phyloP scores from a whole-genome alignment of 164 flowering plant genomes.

The Chloranthus sessilifolius region DNA sequence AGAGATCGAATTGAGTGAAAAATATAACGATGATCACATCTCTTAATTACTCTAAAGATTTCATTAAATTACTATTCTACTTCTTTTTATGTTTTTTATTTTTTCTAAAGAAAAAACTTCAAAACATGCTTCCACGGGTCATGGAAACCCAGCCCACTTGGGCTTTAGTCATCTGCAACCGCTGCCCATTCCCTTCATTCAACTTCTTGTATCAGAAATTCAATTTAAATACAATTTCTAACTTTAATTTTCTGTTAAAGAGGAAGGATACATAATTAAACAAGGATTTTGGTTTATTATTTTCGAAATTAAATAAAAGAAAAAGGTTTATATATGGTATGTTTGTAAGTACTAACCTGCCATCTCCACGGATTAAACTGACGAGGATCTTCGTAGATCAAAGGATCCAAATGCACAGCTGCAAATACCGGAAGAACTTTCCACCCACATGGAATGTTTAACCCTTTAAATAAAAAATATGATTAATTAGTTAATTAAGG shows the following conservation, averaged over 20 bases:
- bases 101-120: too few relatives aligned
- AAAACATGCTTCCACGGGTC: conserved; percentile 50
- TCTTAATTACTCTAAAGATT: too few relatives aligned
- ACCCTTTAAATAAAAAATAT: conserved; percentile 36
- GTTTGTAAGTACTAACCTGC: conserved; percentile 41
- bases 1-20: too few relatives aligned
- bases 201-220: conserved; percentile 2
- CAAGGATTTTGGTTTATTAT: background rate
- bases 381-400: conserved; percentile 61
- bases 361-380: conserved; percentile 99
- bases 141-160: conserved; percentile 55
- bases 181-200: conserved; percentile 13
- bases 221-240: background rate
- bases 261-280: background rate
- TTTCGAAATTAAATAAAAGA: background rate
- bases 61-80: too few relatives aligned
- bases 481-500: background rate
- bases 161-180: conserved; percentile 31
- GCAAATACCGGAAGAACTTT: conserved; percentile 91
- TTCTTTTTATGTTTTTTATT: too few relatives aligned
- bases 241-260: background rate
- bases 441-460: conserved; percentile 96
- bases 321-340: background rate
- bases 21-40: too few relatives aligned
- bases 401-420: conserved; percentile 85